A percentile compares a stretch with the other conserved stretches of the same genome.
Conservation (phyloP, 164 flowering plant species). For the Saururus chinensis region DNA sequence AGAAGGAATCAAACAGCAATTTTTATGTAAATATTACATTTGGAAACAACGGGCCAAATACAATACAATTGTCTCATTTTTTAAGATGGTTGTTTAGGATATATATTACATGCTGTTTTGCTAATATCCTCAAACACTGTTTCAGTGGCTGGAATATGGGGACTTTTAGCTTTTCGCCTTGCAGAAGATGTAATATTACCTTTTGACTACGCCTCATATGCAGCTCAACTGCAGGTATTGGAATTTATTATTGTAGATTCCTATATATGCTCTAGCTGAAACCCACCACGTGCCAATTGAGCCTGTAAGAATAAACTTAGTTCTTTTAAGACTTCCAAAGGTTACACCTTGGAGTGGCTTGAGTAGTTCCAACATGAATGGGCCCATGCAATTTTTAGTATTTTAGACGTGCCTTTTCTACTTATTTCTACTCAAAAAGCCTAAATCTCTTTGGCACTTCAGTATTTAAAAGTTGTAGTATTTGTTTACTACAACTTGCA, state of each 20-base stretch:
- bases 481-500: neutral
- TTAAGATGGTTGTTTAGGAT: neutral
- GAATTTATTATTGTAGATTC: neutral
- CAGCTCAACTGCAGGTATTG: slow-evolving; percentile 52
- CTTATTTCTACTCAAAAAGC: neutral
- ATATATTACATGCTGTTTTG: neutral
- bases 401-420: neutral
- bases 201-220: slow-evolving; percentile 68
- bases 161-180: slow-evolving; percentile 73
- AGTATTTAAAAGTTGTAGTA: too few species aligned
- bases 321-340: too few species aligned
- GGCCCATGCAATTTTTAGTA: neutral
- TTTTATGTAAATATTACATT: neutral
- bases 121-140: neutral
- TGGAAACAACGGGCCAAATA: neutral
- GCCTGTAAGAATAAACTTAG: too few species aligned
- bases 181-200: slow-evolving; percentile 79
- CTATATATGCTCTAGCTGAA: neutral
- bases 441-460: too few species aligned
- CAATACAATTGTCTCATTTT: too few species aligned
- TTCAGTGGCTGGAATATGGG: slow-evolving; percentile 87
- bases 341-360: neutral
- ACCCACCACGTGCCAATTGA: neutral
- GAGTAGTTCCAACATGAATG: neutral
- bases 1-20: neutral